A percentile compares a stretch with the other conserved stretches of the same genome.
Evolutionary conservation across 164 flowering plant species (phyloP).

Genomic region (Buxus sempervirens): DNA sequence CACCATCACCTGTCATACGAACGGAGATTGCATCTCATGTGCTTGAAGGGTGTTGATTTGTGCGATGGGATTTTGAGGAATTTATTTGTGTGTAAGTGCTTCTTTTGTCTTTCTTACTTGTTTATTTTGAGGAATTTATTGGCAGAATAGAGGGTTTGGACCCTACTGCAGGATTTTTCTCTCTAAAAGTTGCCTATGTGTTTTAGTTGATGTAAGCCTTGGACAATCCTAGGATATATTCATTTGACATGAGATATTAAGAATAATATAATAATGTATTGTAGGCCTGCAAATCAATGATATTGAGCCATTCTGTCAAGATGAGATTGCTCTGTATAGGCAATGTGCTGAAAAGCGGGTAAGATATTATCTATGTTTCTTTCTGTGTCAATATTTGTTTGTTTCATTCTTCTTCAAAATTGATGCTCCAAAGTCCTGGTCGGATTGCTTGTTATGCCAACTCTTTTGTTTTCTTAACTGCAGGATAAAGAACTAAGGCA

Average conservation of each 20-base stretch:
- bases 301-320: slow-evolving; percentile 95
- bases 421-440: neutral
- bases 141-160: too few relatives aligned
- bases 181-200: too few relatives aligned
- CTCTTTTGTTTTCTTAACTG: slow-evolving; percentile 10
- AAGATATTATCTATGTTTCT: slow-evolving; percentile 16
- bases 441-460: neutral
- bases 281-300: slow-evolving; percentile 89
- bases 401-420: neutral
- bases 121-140: too few relatives aligned
- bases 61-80: slow-evolving; percentile 89
- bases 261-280: slow-evolving; percentile 6
- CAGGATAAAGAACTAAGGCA: slow-evolving; percentile 80
- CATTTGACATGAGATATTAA: neutral
- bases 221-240: neutral
- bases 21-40: slow-evolving; percentile 95
- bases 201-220: neutral
- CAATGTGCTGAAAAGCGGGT: slow-evolving; percentile 90
- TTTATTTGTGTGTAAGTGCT: slow-evolving; percentile 76
- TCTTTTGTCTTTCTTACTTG: neutral
- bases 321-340: slow-evolving; percentile 77
- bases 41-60: slow-evolving; percentile 78
- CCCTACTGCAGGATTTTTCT: too few relatives aligned
- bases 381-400: slow-evolving; percentile 2
- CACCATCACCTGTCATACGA: slow-evolving; percentile 92